Base-by-base conservation (phyloP, 2,329 filamentous ascomycete species). In the Clathrospora elynae region DNA sequence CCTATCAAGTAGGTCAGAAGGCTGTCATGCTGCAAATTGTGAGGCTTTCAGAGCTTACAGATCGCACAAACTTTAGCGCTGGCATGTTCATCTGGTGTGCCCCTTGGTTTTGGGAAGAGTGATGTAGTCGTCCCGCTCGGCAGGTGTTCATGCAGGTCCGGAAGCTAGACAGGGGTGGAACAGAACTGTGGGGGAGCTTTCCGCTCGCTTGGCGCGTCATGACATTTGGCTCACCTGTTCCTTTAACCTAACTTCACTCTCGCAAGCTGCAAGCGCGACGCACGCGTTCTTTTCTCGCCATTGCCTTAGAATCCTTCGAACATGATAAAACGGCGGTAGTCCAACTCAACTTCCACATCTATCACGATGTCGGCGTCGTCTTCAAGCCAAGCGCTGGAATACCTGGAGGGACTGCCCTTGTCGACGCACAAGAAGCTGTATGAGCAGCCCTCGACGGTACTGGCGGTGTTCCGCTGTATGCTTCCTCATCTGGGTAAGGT, bases 381-480 rank as follows among this genome's bases (percentile, higher is more conserved):
- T 39, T 80, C 80, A 37, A 77, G 78, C 53, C 80, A 82, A 55
- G 79, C 81, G 41, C 88, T 92, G 67, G 91, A 96, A 67, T 97
- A 96, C 73, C 85, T 97, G 68, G 91, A 97, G 79, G 84, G 86
- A 68, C 85, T 95, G 63, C 88, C 88, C 35, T 90, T 91, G 53
- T 90, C 88, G 28, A 95, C 90, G 23, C 96, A 97, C 71, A 83
- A 84, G 67, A 87, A 89, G 71, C 81, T 99, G 31, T 99, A 99
- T 78, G 87, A 91, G 74, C 91, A 96, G 77, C 93, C 93, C 19
- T 95, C 92, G 28, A 96, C 93, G 1, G 88, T 91, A 24, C 84
- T 99, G 55, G 93, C 93, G 56, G 91, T 99, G 63, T 97, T 97
- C 71, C 84, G 93, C 57, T 91, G 93, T 74, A 96, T 99, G 90